A percentile compares a stretch with the other conserved stretches of the same genome.
phyloP scores from a whole-genome alignment of 768 basidiomycete species.

The Amanita pseudoporphyria region DNA sequence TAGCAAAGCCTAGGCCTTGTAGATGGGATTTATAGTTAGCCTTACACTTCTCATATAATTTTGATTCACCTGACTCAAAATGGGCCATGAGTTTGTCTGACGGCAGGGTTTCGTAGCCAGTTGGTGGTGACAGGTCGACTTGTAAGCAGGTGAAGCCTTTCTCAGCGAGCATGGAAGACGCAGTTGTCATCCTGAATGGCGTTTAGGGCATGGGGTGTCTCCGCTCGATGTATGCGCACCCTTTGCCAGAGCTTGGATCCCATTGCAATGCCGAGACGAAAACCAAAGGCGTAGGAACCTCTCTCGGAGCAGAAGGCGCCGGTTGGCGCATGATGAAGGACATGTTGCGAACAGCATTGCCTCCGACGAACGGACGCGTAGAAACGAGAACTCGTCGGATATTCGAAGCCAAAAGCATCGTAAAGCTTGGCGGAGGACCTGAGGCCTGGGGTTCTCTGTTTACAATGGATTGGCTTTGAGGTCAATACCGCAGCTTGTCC shows the following conservation, averaged over 20 bases:
- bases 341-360: slow-evolving; percentile 9
- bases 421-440: too few species aligned
- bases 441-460: neutral
- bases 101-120: slow-evolving; percentile 9
- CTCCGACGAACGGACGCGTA: neutral
- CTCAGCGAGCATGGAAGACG: slow-evolving; percentile 32
- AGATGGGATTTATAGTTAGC: neutral
- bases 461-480: neutral
- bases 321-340: slow-evolving; percentile 29
- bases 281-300: slow-evolving; percentile 42
- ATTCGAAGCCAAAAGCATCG: neutral
- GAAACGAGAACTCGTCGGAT: neutral
- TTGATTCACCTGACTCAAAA: slow-evolving; percentile 29
- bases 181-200: slow-evolving; percentile 21
- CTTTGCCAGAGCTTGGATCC: slow-evolving; percentile 28
- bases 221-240: slow-evolving; percentile 18
- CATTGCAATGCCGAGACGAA: slow-evolving; percentile 40
- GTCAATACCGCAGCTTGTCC: too few species aligned
- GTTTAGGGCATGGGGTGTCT: slow-evolving; percentile 3
- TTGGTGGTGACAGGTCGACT: slow-evolving; percentile 25
- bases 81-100: slow-evolving; percentile 26
- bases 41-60: neutral
- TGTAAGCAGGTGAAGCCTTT: slow-evolving; percentile 42
- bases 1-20: slow-evolving; percentile 32
- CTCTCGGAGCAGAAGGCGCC: slow-evolving; percentile 29